A percentile compares a stretch with the other conserved stretches of the same genome.
phyloP scores from a whole-genome alignment of 371 early-diverging fungal species.

The Rhizopus sp. region DNA sequence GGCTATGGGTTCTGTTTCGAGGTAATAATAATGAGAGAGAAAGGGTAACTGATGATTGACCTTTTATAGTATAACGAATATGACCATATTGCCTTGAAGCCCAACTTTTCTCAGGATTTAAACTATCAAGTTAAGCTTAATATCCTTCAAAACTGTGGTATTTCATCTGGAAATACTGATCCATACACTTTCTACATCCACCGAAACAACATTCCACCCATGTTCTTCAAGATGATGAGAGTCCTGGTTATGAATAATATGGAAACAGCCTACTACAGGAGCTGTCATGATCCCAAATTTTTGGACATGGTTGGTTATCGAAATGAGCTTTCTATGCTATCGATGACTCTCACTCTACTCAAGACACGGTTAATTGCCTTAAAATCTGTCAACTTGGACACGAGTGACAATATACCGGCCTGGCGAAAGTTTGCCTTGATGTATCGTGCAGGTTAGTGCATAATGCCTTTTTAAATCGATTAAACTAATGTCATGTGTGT shows the following conservation, averaged over 20 bases:
- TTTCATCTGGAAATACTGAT: slow-evolving; percentile 34
- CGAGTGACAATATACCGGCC: slow-evolving; percentile 15
- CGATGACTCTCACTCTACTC: slow-evolving; percentile 35
- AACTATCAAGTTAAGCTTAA: slow-evolving; percentile 40
- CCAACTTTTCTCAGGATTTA: slow-evolving; percentile 65
- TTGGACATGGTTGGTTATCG: slow-evolving; percentile 50
- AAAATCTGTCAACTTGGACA: slow-evolving; percentile 14
- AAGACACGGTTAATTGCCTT: slow-evolving; percentile 32
- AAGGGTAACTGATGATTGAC: no score
- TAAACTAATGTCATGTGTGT: slow-evolving; percentile 11
- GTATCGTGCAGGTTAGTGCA: slow-evolving; percentile 51
- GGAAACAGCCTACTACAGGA: slow-evolving; percentile 36
- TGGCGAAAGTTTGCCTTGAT: slow-evolving; percentile 50
- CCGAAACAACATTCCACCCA: slow-evolving; percentile 38
- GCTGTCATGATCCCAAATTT: slow-evolving; percentile 16
- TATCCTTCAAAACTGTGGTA: slow-evolving; percentile 41
- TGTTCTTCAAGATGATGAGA: slow-evolving; percentile 55
- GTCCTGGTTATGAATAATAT: slow-evolving; percentile 63
- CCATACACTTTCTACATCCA: slow-evolving; percentile 52
- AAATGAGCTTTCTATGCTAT: slow-evolving; percentile 58
- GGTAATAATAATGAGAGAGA: slow-evolving; percentile 17
- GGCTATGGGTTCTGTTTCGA: slow-evolving; percentile 69
- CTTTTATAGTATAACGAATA: slow-evolving; percentile 42
- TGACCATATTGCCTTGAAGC: slow-evolving; percentile 53
- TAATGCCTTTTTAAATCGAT: background rate